Evolutionary conservation across 116 monocot species (phyloP), one percentile per base, ranked within the genome.

Genomic region (Cymodocea nodosa): DNA sequence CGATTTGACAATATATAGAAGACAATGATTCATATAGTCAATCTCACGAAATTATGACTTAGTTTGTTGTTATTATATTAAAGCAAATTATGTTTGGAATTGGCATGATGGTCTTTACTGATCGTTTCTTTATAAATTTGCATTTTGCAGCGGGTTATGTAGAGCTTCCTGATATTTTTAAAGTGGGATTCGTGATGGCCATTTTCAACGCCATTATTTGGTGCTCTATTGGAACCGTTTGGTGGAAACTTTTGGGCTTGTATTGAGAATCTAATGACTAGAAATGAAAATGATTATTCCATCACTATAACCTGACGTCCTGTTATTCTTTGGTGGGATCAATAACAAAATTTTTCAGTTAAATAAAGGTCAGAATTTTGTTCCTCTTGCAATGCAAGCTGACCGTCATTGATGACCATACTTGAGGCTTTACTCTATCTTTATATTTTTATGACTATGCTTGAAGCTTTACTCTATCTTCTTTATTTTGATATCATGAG

Each of bases 211-310:
- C 74, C 22, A 18, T 77, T 30, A 77, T 86, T 40, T 98, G 98
- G 98, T 82, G 76, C 51, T 73, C 84, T 6, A 84, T 89, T 39
- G 92, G 98, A 63, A 56, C 78, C 50, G 52, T 91, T 35, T 98
- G 92, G 98, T 98, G 98, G 98, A 98, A 92, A 81, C 76, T 86
- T 68, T 76, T 98, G 81, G 85, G 92, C 3, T 79, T 98, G 30
- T 98, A 92, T 62, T 98, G 68, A 91, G 40, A 16, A 23, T 49
- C 36, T 44, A 44, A 44, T 3, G 23, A 13, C 13, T 23, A 10
- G 0, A 24, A 23, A 57, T 23, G 57, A 4, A 24, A 23, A 24
- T 57, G 1, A 12, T 23, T 20, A 20, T 25, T 57, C 24, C 23
- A 13, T 22, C 24, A 57, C 10, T 13, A 11, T 57, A 12, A 57